phyloP scores from a whole-genome alignment of 225 moss, liverwort and hornwort species.

The Bryum argenteum region DNA sequence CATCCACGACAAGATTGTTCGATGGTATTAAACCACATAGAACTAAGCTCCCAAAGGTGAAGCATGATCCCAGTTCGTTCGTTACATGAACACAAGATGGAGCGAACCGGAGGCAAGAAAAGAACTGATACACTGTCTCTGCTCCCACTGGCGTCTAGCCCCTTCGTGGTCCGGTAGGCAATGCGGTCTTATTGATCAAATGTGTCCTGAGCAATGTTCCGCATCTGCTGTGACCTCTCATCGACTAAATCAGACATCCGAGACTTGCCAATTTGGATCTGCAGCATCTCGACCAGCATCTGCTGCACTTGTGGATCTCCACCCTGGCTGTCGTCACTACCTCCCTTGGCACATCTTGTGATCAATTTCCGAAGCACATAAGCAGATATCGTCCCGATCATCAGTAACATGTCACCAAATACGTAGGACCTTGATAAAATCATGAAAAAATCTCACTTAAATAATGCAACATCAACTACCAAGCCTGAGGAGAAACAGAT shows the following conservation, averaged over 20 bases:
- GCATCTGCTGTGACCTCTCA: conserved; percentile 85
- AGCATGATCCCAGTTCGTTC: too few species aligned
- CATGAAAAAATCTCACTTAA: too few species aligned
- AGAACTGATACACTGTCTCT: conserved; percentile 62
- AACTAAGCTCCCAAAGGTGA: too few species aligned
- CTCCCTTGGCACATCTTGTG: conserved; percentile 44
- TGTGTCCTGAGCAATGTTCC: conserved; percentile 83
- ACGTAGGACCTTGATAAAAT: too few species aligned
- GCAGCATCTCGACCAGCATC: conserved; percentile 92
- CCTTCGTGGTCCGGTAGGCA: conserved; percentile 80
- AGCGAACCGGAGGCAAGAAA: too few species aligned
- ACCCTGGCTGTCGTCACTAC: conserved; percentile 28
- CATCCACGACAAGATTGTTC: not conserved
- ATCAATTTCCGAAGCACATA: conserved; percentile 6
- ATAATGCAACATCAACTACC: too few species aligned
- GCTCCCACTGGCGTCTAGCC: conserved; percentile 72
- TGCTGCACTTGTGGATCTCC: conserved; percentile 75
- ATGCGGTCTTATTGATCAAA: conserved; percentile 85
- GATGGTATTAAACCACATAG: not conserved
- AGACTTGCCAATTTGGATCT: conserved; percentile 83
- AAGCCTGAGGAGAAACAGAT: too few species aligned
- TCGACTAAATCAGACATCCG: conserved; percentile 85
- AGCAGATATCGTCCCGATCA: too few species aligned
- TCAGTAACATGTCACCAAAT: too few species aligned
- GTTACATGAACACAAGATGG: too few species aligned